Conservation (phyloP, 2,329 filamentous ascomycete genomes). For the Calonectria henricotiae region DNA sequence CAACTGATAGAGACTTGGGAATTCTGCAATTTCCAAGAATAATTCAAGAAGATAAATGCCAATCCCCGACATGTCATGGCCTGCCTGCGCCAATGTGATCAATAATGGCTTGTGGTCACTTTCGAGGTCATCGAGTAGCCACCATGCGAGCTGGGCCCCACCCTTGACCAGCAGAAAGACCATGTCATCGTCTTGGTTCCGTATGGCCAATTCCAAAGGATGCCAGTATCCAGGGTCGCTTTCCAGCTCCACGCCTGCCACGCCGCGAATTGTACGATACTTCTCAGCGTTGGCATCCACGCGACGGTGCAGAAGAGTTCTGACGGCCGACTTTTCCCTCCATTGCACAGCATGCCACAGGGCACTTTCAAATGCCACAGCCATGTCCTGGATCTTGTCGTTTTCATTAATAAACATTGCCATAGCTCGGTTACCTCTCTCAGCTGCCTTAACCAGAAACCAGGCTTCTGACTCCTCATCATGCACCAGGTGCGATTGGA, state of each 20-base stretch:
- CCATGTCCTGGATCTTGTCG: background rate
- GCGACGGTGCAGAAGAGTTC: background rate
- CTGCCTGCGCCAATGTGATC: background rate
- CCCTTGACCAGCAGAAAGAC: background rate
- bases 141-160: background rate
- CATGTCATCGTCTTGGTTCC: background rate
- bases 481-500: background rate
- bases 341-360: background rate
- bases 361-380: background rate
- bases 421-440: background rate
- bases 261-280: background rate
- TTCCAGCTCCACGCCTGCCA: too few relatives aligned
- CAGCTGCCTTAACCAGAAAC: background rate
- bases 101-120: background rate
- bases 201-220: background rate
- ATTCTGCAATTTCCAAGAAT: background rate
- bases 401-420: background rate
- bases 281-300: conserved; percentile 15
- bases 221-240: background rate
- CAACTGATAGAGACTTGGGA: background rate
- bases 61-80: conserved; percentile 1
- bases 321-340: background rate
- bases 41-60: background rate
- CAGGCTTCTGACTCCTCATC: background rate
- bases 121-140: background rate